Conservation (phyloP, 352 stramenopile species). For the Thalassiosira livingstoniorum region DNA sequence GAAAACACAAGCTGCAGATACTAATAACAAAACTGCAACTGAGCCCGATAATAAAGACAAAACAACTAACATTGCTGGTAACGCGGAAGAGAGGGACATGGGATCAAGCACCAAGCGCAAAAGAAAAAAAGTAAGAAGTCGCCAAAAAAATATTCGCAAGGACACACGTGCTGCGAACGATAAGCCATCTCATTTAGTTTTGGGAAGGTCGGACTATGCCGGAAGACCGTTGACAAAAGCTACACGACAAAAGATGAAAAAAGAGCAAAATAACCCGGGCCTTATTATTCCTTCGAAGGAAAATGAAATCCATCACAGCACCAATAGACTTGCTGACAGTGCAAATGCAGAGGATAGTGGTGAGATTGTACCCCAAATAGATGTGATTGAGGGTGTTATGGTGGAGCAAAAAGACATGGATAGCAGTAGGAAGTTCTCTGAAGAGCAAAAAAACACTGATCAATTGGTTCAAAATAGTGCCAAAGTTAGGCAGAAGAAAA, state of each 20-base stretch:
- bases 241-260: constrained; percentile 35
- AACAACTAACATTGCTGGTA: not conserved
- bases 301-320: no score
- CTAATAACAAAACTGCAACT: constrained; percentile 7
- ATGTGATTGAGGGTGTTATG: no score
- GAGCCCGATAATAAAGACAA: constrained; percentile 4
- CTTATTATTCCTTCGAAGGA: no score
- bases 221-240: constrained; percentile 75
- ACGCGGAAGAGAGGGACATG: constrained; percentile 12
- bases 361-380: no score
- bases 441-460: not conserved
- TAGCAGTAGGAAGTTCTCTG: not conserved
- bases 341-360: no score
- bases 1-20: not conserved
- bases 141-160: constrained; percentile 86
- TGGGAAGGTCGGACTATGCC: constrained; percentile 63
- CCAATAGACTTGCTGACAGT: no score
- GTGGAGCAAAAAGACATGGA: not conserved
- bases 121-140: constrained; percentile 72
- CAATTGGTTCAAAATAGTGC: not conserved
- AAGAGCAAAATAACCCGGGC: not conserved
- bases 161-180: constrained; percentile 69
- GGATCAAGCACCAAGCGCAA: constrained; percentile 39
- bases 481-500: constrained; percentile 6
- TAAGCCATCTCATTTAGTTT: constrained; percentile 75